These are phyloP conservation scores for Reutealis trisperma DNA, from an alignment of 345 rosid genomes.

Conservation along the genomic window DNA sequence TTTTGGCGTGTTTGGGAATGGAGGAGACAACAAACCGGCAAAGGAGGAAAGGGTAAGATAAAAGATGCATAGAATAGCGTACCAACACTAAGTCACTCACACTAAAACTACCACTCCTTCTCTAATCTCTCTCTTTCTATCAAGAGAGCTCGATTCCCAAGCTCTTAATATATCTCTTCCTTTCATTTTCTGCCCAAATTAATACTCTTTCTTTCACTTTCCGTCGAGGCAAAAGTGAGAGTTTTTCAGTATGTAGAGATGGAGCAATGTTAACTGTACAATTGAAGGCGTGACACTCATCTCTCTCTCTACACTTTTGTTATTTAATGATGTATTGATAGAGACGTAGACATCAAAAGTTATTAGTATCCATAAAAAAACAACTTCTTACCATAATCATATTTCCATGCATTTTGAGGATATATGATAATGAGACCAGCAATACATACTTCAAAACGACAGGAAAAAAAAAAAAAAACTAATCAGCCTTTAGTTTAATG, in stretches of 20 bases:
- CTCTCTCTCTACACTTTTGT: constrained; percentile 35
- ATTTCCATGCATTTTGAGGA: too few species aligned
- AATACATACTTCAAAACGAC: too few species aligned
- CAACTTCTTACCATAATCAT: too few species aligned
- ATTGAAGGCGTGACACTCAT: constrained; percentile 30
- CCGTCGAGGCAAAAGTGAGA: constrained; percentile 2
- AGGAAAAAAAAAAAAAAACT: too few species aligned
- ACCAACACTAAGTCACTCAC: constrained; percentile 24
- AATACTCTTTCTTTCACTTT: constrained; percentile 17
- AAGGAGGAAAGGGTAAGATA: constrained; percentile 16
- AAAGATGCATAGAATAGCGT: constrained; percentile 38
- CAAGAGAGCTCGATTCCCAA: constrained; percentile 30
- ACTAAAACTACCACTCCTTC: neutral
- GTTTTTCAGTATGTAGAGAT: constrained; percentile 30
- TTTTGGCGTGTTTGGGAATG: constrained; percentile 31
- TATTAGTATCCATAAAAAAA: too few species aligned
- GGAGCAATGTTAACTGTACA: constrained; percentile 43
- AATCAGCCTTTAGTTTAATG: too few species aligned
- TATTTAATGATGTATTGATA: constrained; percentile 11
- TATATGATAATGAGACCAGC: too few species aligned
- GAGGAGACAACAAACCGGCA: constrained; percentile 44
- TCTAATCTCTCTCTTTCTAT: constrained; percentile 6
- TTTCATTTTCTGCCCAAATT: constrained; percentile 12
- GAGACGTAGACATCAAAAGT: neutral
- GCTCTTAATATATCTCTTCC: neutral